Conservation (phyloP, 176 grass and related monocot genomes). For the Stipa capillata region DNA sequence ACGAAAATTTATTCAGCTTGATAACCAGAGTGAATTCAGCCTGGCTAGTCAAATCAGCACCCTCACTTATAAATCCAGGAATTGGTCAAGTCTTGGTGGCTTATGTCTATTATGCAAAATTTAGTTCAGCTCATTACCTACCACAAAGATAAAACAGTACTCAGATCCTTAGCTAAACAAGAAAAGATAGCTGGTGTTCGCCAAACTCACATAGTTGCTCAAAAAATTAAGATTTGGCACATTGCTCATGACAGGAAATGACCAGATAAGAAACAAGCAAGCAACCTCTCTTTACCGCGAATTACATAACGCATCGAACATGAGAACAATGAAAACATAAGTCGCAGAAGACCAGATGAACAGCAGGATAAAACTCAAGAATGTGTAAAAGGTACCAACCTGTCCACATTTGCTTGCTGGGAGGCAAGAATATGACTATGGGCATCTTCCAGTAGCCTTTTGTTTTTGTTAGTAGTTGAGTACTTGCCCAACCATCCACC, state of each 20-base stretch:
- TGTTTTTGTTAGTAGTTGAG: slow-evolving; percentile 53
- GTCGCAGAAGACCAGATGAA: background rate
- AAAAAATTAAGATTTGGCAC: background rate
- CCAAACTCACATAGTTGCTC: background rate
- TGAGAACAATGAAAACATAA: background rate
- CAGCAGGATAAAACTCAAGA: background rate
- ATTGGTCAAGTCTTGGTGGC: background rate
- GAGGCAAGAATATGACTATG: slow-evolving; percentile 88
- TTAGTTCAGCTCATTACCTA: background rate
- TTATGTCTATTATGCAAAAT: background rate
- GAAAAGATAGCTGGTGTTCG: background rate
- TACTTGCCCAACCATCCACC: slow-evolving; percentile 99
- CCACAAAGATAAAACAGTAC: background rate
- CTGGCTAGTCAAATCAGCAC: background rate
- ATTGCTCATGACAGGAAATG: background rate
- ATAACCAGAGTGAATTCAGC: background rate
- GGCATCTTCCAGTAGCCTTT: slow-evolving; percentile 71
- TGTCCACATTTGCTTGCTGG: slow-evolving; percentile 71
- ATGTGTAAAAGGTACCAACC: slow-evolving; percentile 25
- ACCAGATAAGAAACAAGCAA: background rate
- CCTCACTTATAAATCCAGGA: background rate
- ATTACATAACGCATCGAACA: background rate
- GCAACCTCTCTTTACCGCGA: background rate
- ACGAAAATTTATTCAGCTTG: background rate
- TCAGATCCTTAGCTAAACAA: background rate